These are phyloP conservation scores for Carallia pectinifolia DNA, from an alignment of 345 rosid species.

Conservation along the genomic window DNA sequence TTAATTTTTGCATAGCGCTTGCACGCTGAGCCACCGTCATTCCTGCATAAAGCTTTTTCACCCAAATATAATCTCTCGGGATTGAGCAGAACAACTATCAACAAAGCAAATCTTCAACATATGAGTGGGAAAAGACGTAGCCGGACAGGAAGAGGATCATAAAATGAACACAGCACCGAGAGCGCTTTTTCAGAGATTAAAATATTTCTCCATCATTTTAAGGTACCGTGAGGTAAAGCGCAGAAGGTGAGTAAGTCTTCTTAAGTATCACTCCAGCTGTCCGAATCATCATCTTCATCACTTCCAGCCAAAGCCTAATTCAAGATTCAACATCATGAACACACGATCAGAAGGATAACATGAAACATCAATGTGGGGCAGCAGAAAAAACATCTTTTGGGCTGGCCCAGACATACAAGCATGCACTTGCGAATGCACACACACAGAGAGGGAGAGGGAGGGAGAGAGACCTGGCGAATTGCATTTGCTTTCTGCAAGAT, in stretches of 20 bases:
- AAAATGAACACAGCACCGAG: constrained; percentile 9
- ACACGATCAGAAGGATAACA: too few relatives aligned
- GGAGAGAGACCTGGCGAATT: constrained; percentile 77
- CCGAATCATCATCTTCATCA: constrained; percentile 87
- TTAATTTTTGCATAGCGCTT: constrained; percentile 28
- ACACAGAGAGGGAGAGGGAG: not conserved
- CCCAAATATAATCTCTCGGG: not conserved
- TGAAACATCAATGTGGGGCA: too few relatives aligned
- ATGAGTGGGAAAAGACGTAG: not conserved
- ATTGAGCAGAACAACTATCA: not conserved
- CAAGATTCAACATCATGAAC: constrained; percentile 6
- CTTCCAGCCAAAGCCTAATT: constrained; percentile 91
- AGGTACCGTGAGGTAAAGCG: not conserved
- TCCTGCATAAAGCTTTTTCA: constrained; percentile 5
- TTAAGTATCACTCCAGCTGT: constrained; percentile 94
- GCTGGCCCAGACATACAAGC: not conserved
- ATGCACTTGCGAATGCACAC: not conserved
- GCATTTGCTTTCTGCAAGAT: constrained; percentile 98
- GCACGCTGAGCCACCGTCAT: constrained; percentile 28
- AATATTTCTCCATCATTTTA: constrained; percentile 4
- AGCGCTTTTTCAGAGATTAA: constrained; percentile 2
- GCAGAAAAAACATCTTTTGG: too few relatives aligned
- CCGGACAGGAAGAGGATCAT: not conserved
- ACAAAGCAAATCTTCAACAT: constrained; percentile 7
- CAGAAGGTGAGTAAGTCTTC: not conserved